Evolutionary conservation across 768 basidiomycete species (phyloP).

Genomic region (Lactarius sanguifluus): DNA sequence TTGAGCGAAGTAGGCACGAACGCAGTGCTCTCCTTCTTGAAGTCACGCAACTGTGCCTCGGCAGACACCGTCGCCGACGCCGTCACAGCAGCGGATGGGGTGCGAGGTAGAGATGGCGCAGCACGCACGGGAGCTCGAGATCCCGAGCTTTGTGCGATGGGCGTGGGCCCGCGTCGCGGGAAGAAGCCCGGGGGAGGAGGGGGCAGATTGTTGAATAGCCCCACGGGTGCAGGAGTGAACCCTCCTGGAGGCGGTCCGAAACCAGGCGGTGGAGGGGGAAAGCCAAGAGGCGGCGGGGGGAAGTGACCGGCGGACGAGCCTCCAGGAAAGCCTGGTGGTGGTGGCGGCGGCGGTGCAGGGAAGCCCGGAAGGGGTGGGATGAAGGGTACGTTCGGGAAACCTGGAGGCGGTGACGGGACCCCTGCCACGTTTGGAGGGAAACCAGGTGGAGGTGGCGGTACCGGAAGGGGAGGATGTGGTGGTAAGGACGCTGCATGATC

Average conservation of each 20-base stretch:
- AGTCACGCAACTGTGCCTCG: conserved; percentile 83
- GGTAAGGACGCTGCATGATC: conserved; percentile 32
- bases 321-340: conserved; percentile 32
- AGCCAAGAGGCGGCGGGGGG: conserved; percentile 30
- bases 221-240: conserved; percentile 36
- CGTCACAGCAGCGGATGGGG: conserved; percentile 39
- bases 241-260: conserved; percentile 32
- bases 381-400: conserved; percentile 15
- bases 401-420: conserved; percentile 19
- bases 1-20: conserved; percentile 86
- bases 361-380: conserved; percentile 20
- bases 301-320: conserved; percentile 23
- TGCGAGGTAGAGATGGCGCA: conserved; percentile 37
- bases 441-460: conserved; percentile 29
- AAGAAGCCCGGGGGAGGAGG: conserved; percentile 53
- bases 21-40: conserved; percentile 92
- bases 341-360: conserved; percentile 33
- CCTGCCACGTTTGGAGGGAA: conserved; percentile 30
- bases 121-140: conserved; percentile 28
- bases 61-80: conserved; percentile 75
- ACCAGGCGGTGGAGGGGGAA: conserved; percentile 33
- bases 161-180: conserved; percentile 45
- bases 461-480: conserved; percentile 29
- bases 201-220: conserved; percentile 31
- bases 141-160: conserved; percentile 17